A percentile compares a stretch with the other conserved stretches of the same genome.
These are phyloP conservation scores for Erythrophleum fordii DNA, from an alignment of 306 rosid species.

Conservation along the genomic window DNA sequence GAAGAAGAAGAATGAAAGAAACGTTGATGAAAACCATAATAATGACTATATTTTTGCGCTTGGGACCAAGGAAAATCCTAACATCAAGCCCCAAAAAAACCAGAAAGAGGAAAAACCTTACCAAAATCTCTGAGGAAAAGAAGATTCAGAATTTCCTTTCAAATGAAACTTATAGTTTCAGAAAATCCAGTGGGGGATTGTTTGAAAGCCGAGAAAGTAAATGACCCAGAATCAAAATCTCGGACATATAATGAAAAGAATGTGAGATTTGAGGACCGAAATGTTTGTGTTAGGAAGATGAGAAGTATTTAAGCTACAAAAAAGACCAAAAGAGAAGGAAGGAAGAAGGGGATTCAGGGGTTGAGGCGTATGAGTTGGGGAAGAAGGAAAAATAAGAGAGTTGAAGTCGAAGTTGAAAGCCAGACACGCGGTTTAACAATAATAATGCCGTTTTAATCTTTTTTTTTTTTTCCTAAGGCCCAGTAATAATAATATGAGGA, in stretches of 20 bases:
- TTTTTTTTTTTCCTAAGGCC: background rate
- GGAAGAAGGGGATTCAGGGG: background rate
- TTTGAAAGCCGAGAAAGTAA: slow-evolving; percentile 11
- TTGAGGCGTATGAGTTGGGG: background rate
- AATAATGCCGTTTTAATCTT: background rate
- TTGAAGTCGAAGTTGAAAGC: slow-evolving; percentile 43
- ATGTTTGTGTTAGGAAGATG: background rate
- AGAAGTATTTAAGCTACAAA: slow-evolving; percentile 17
- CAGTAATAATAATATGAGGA: background rate
- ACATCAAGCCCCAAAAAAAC: slow-evolving; percentile 28
- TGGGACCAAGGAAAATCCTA: slow-evolving; percentile 43
- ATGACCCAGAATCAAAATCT: slow-evolving; percentile 29
- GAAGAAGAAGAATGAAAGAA: slow-evolving; percentile 29
- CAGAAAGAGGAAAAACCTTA: slow-evolving; percentile 35
- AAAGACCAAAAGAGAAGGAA: background rate
- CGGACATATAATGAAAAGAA: slow-evolving; percentile 9
- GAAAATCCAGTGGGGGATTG: background rate
- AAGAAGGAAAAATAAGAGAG: slow-evolving; percentile 33
- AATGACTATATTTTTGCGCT: slow-evolving; percentile 31
- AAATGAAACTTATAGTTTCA: background rate
- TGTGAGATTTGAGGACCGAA: background rate
- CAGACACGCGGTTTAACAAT: slow-evolving; percentile 60
- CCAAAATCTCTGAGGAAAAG: background rate
- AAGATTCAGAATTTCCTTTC: background rate
- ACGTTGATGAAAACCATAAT: slow-evolving; percentile 42